Conservation (phyloP, 331 rosid species). For the Saraca asoca region DNA sequence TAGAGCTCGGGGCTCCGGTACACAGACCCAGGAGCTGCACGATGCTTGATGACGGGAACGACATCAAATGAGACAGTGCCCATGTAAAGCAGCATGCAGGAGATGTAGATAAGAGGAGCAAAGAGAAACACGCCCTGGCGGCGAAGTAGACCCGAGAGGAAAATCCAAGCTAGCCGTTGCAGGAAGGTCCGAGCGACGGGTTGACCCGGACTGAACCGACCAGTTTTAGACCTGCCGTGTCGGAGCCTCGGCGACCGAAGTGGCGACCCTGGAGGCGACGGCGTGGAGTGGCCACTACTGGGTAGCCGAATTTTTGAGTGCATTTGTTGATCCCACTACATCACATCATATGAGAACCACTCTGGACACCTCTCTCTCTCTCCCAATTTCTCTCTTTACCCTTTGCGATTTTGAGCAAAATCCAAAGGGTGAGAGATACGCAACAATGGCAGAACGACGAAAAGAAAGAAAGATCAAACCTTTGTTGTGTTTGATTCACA, state of each 20-base stretch:
- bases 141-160: slow-evolving; percentile 82
- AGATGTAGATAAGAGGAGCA: slow-evolving; percentile 91
- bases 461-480: slow-evolving; percentile 19
- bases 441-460: slow-evolving; percentile 36
- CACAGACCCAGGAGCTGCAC: slow-evolving; percentile 71
- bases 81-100: slow-evolving; percentile 88
- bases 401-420: background rate
- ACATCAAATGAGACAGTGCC: slow-evolving; percentile 74
- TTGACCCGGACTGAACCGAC: slow-evolving; percentile 54
- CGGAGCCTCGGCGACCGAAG: slow-evolving; percentile 83
- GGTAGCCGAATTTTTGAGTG: slow-evolving; percentile 87
- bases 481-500: slow-evolving; percentile 4
- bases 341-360: slow-evolving; percentile 29
- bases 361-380: slow-evolving; percentile 19
- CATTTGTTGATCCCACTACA: slow-evolving; percentile 60
- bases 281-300: slow-evolving; percentile 87
- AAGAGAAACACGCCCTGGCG: slow-evolving; percentile 93
- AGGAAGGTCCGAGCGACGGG: slow-evolving; percentile 57
- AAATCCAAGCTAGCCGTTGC: slow-evolving; percentile 77
- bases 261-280: slow-evolving; percentile 89
- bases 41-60: slow-evolving; percentile 71
- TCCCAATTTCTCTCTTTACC: background rate
- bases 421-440: slow-evolving; percentile 32
- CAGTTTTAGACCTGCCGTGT: slow-evolving; percentile 63
- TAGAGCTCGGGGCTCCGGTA: slow-evolving; percentile 82